phyloP scores from a whole-genome alignment of 164 flowering plant genomes.

The Piper betle region DNA sequence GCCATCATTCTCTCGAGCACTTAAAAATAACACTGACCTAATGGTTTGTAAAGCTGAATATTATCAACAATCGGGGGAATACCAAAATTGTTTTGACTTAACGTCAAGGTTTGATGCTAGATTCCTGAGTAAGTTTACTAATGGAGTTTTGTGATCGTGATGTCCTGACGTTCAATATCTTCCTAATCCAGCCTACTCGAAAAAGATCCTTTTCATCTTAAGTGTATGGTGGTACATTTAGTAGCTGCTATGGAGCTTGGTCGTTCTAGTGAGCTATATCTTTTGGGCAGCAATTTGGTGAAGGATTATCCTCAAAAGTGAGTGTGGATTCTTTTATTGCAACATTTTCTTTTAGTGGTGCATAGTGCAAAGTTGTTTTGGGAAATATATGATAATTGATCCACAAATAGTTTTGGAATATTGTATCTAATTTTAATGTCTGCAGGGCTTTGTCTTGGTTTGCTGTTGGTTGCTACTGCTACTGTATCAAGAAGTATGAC shows the following conservation, averaged over 20 bases:
- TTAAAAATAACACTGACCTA: constrained; percentile 74
- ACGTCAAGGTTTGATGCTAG: constrained; percentile 55
- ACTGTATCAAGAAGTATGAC: constrained; percentile 80
- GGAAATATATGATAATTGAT: no score
- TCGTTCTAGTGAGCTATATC: constrained; percentile 91
- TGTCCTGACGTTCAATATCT: neutral
- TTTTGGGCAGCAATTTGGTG: constrained; percentile 85
- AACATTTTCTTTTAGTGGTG: neutral
- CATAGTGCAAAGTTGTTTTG: neutral
- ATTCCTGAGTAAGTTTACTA: neutral
- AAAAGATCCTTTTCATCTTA: constrained; percentile 91
- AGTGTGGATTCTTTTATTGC: constrained; percentile 10
- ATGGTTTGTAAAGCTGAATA: constrained; percentile 97
- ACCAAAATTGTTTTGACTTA: constrained; percentile 88
- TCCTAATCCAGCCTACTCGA: constrained; percentile 64
- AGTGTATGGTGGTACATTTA: constrained; percentile 83
- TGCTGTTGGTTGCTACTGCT: constrained; percentile 99
- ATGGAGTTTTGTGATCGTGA: neutral
- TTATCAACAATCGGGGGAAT: constrained; percentile 93
- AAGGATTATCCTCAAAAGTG: constrained; percentile 98
- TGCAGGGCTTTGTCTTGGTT: constrained; percentile 92
- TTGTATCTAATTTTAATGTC: constrained; percentile 7
- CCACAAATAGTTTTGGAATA: constrained; percentile 1
- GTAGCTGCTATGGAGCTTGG: constrained; percentile 98
- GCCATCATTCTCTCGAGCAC: constrained; percentile 32